Evolutionary conservation across 2,329 filamentous ascomycete genomes (phyloP), one percentile per base, ranked within the genome.

Genomic region (Microcera coccophila): DNA sequence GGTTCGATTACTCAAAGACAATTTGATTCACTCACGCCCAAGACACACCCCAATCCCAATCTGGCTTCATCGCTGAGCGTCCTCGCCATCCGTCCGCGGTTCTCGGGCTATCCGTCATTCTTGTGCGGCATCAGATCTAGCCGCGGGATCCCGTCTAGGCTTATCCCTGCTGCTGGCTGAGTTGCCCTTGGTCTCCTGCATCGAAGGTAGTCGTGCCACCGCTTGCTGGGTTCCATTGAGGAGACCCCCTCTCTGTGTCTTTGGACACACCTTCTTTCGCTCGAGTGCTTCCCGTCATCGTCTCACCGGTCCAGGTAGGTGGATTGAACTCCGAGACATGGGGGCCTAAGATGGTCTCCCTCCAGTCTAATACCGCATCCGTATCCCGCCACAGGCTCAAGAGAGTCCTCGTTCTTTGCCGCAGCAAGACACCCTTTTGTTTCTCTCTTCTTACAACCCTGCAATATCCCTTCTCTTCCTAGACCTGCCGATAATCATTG

Each of bases 321-420:
- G 29, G 29, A 17, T n/a, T 32, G 29, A 5, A 35, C 20, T 19
- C 33, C 33, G 33, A 35, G 33, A 19, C 33, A 35, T 17, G n/a
- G 16, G 18, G 16, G 33, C 28, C 26, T 16, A 39, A 45, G 36
- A 40, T 38, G 36, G 31, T 38, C 31, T 31, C 21, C 24, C 28
- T 42, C 39, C 42, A 20, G 36, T 33, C 18, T 24, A 36, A 31
- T 17, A 32, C 35, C 15, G 12, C 38, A 35, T 35, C 33, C 33
- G 9, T 35, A n/a, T n/a, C n/a, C n/a, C n/a, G n/a, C 33, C 9
- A 18, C 33, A 22, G 21, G 36, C 24, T 38, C 32, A 19, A 47
- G 35, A 36, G 17, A 20, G 24, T 21, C 35, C 28, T 20, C 35
- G 24, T 18, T 36, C 37, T 34, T 34, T 36, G 21, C 20, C 24